Base-by-base conservation (phyloP, 1,139 yeast genomes). In the Blastobotrys ciferrii region DNA sequence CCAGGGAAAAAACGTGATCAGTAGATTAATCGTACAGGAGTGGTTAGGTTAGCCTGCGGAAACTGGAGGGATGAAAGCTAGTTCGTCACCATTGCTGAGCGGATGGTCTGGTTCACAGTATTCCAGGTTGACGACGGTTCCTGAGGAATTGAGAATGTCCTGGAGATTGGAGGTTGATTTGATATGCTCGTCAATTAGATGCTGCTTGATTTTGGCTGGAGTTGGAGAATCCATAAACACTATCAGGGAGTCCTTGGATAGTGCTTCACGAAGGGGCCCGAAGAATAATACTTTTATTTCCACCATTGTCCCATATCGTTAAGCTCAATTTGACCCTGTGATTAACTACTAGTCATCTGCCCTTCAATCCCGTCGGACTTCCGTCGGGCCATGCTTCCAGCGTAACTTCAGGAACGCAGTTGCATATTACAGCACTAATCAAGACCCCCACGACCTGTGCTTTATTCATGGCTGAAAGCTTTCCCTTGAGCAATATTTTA, bases 61-160 rank as follows among this genome's bases (percentile, higher is more conserved):
- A 12, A 41, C 44, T 11, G 44, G 44, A 3, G 44, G 44, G 12
- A 41, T 41, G 15, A 41, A 41, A 13, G 33, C 36, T 3, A 41
- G 37, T 28, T 30, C 44, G 28, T 41, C 44, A 2, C 44, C 44
- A 6, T 41, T 37, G 14, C 31, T 23, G 9, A 41, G 30, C 23
- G 4, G 17, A 6, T 41, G 33, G 28, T 12, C 44, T 4, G 30
- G 37, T 31, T 41, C 44, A 11, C 32, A 32, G 18, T 31, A 41
- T 13, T 41, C 37, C 37, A 30, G 23, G 37, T 41, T 41, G 14
- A 41, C 44, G n/a, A 33, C 44, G 4, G 18, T 33, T 5, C 37
- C 37, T 5, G 37, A 33, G 4, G 37, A 33, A 18, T 15, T 12
- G 11, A 33, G 19, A 12, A 33, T 13, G 17, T 18, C 37, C 37